Percentiles rank a stretch among this genome's conserved stretches.
These are phyloP conservation scores for Arthroderma sp. DNA, from an alignment of 2,329 filamentous ascomycete species.

Conservation along the genomic window DNA sequence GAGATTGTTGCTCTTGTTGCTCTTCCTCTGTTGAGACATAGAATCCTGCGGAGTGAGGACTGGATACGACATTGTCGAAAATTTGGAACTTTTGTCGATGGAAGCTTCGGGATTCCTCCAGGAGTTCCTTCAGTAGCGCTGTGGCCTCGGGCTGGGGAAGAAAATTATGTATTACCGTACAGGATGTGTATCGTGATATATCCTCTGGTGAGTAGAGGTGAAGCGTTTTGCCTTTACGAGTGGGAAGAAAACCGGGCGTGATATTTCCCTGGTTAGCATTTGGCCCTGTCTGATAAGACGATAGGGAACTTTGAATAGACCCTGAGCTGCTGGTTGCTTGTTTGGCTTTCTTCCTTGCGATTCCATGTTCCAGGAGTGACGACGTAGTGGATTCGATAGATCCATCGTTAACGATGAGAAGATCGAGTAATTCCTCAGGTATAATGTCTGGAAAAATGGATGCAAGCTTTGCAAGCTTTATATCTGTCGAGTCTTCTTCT, in stretches of 20 bases:
- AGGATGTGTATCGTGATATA: slow-evolving; percentile 72
- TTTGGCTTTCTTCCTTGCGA: slow-evolving; percentile 22
- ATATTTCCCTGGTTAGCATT: slow-evolving; percentile 10
- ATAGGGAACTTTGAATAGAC: slow-evolving; percentile 54
- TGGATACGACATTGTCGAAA: slow-evolving; percentile 76
- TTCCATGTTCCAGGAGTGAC: slow-evolving; percentile 35
- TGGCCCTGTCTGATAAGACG: slow-evolving; percentile 23
- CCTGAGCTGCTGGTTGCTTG: slow-evolving; percentile 28
- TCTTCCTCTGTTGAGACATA: slow-evolving; percentile 68
- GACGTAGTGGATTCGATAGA: slow-evolving; percentile 55
- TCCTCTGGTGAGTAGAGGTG: slow-evolving; percentile 73
- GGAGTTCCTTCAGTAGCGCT: slow-evolving; percentile 59
- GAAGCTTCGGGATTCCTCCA: slow-evolving; percentile 61
- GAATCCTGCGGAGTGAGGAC: slow-evolving; percentile 71
- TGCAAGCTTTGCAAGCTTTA: slow-evolving; percentile 72
- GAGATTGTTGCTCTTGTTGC: slow-evolving; percentile 55
- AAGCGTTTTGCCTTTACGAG: slow-evolving; percentile 68
- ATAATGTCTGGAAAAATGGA: slow-evolving; percentile 58
- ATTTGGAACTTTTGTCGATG: slow-evolving; percentile 64
- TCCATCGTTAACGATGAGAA: slow-evolving; percentile 65
- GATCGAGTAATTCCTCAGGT: slow-evolving; percentile 60
- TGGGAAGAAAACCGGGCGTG: slow-evolving; percentile 37
- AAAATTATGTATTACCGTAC: slow-evolving; percentile 87
- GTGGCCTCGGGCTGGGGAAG: slow-evolving; percentile 61
- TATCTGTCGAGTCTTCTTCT: slow-evolving; percentile 72